phyloP scores from a whole-genome alignment of 2,329 filamentous ascomycete species.

The Apiospora phragmitis region DNA sequence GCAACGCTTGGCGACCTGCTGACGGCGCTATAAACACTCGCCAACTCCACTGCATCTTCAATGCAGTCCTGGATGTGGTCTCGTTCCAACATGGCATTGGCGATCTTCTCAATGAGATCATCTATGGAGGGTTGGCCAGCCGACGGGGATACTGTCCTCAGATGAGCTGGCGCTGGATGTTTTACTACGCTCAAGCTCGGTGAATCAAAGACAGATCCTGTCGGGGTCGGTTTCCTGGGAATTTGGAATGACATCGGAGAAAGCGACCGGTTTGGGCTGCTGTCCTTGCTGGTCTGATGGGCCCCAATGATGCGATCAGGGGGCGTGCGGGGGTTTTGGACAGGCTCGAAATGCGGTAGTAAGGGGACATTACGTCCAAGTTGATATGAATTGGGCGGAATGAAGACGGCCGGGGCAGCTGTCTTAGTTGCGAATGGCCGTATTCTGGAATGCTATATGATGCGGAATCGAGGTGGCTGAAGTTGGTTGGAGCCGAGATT shows the following conservation, averaged over 20 bases:
- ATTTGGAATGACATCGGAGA: conserved; percentile 49
- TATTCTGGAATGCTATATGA: conserved; percentile 30
- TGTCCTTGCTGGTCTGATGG: conserved; percentile 32
- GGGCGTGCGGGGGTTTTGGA: conserved; percentile 16
- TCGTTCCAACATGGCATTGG: conserved; percentile 57
- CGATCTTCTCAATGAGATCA: conserved; percentile 54
- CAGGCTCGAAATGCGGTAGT: conserved; percentile 49
- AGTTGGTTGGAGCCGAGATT: conserved; percentile 61
- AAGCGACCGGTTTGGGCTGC: conserved; percentile 27
- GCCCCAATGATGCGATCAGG: not conserved
- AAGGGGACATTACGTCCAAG: conserved; percentile 59
- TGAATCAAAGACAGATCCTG: conserved; percentile 34
- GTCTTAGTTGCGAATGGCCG: conserved; percentile 24
- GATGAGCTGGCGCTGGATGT: conserved; percentile 47
- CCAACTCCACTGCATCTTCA: conserved; percentile 59
- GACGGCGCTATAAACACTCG: conserved; percentile 52
- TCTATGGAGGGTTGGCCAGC: conserved; percentile 42
- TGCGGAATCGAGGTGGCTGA: conserved; percentile 55
- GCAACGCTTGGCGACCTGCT: conserved; percentile 55
- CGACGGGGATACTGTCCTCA: conserved; percentile 41
- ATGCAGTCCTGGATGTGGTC: conserved; percentile 61
- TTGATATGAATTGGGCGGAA: conserved; percentile 58
- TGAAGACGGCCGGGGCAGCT: conserved; percentile 36
- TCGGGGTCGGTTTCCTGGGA: conserved; percentile 45
- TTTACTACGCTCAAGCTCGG: conserved; percentile 32